These are phyloP conservation scores for Rusavskia elegans DNA, from an alignment of 495 filamentous ascomycete species.

Conservation along the genomic window DNA sequence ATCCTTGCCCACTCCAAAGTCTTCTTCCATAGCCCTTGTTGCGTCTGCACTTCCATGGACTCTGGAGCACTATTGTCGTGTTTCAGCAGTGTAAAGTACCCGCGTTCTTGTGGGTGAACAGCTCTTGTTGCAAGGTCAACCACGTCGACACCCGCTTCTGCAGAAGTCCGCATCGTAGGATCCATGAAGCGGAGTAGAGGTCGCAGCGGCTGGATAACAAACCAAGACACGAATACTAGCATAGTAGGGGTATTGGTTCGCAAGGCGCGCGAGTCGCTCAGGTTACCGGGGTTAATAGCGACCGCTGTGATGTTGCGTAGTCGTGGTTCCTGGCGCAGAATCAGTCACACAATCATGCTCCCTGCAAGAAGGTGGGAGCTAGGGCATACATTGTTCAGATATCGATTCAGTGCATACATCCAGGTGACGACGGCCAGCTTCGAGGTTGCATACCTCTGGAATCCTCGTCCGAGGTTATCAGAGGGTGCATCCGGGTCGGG, in stretches of 20 bases:
- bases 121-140: slow-evolving; percentile 16
- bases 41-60: slow-evolving; percentile 22
- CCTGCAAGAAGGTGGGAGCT: too few species aligned
- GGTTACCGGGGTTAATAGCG: slow-evolving; percentile 29
- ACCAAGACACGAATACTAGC: slow-evolving; percentile 15
- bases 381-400: too few species aligned
- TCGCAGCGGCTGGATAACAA: slow-evolving; percentile 19
- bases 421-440: too few species aligned
- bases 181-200: slow-evolving; percentile 20
- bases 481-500: too few species aligned
- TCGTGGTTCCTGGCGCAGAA: neutral
- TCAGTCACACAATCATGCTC: too few species aligned
- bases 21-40: slow-evolving; percentile 28
- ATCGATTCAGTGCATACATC: too few species aligned
- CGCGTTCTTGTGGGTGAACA: slow-evolving; percentile 18
- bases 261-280: slow-evolving; percentile 29
- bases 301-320: slow-evolving; percentile 25
- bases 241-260: slow-evolving; percentile 23
- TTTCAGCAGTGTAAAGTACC: slow-evolving; percentile 23
- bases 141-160: slow-evolving; percentile 22
- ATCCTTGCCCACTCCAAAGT: slow-evolving; percentile 26
- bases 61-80: slow-evolving; percentile 23
- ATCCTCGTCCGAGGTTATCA: too few species aligned
- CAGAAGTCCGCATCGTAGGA: slow-evolving; percentile 20
- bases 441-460: too few species aligned